Evolutionary conservation across 345 rosid genomes (phyloP).

Genomic region (Clausena lansium): DNA sequence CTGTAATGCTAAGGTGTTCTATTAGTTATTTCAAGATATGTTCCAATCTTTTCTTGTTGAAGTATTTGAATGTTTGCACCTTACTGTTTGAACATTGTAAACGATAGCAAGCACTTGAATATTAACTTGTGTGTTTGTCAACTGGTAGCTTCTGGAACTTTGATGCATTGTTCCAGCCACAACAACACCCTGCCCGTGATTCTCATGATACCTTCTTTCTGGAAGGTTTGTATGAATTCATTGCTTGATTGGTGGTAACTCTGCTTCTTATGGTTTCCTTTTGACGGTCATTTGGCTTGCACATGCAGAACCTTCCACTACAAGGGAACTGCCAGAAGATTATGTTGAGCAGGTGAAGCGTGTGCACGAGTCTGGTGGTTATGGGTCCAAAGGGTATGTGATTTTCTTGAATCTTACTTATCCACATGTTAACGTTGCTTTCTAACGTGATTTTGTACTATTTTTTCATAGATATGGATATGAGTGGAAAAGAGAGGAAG

Average conservation of each 20-base stretch:
- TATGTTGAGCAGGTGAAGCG: constrained; percentile 76
- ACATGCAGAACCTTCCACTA: constrained; percentile 70
- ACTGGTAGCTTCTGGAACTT: constrained; percentile 94
- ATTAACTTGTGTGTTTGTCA: constrained; percentile 4
- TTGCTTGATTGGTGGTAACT: constrained; percentile 11
- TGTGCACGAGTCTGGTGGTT: constrained; percentile 88
- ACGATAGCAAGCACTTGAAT: neutral
- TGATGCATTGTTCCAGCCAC: constrained; percentile 95
- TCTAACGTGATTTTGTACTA: neutral
- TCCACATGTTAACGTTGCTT: neutral
- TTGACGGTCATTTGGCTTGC: constrained; percentile 15
- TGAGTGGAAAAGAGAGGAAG: constrained; percentile 98
- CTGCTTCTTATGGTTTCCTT: constrained; percentile 4
- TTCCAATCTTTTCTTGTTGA: neutral
- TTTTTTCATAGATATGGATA: constrained; percentile 56
- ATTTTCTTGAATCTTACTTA: constrained; percentile 1
- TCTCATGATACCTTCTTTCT: constrained; percentile 94
- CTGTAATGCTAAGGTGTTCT: neutral
- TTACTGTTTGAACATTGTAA: neutral
- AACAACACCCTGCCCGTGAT: constrained; percentile 99
- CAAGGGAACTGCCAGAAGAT: constrained; percentile 76
- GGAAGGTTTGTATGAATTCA: constrained; percentile 44
- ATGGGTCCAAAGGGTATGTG: constrained; percentile 84
- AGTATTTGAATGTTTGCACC: neutral
- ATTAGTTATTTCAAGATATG: neutral